phyloP scores from a whole-genome alignment of 2,329 filamentous ascomycete species.

The Alternaria hordeiaustralica region DNA sequence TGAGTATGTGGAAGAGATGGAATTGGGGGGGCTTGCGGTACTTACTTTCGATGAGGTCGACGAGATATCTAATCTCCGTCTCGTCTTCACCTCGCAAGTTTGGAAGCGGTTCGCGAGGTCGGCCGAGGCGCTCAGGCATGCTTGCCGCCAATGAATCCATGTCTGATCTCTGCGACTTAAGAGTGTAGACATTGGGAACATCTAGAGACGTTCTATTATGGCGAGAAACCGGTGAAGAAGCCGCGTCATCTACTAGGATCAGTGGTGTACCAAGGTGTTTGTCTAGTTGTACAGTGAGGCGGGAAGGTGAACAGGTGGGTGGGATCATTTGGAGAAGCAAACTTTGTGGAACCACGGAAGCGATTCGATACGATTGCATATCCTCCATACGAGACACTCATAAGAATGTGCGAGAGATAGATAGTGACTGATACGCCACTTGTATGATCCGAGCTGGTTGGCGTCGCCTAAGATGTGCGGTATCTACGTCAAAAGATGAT shows the following conservation, averaged over 20 bases:
- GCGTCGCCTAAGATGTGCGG: no score
- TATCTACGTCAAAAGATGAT: no score
- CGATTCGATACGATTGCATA: not conserved
- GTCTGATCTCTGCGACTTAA: not conserved
- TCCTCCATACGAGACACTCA: no score
- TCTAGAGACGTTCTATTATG: not conserved
- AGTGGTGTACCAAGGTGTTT: not conserved
- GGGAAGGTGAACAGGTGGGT: not conserved
- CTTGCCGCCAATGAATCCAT: not conserved
- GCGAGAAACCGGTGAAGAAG: not conserved
- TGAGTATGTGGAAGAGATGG: not conserved
- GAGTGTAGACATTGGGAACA: not conserved
- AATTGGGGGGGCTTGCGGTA: not conserved
- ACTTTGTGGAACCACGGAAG: not conserved
- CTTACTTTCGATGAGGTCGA: conserved; percentile 24
- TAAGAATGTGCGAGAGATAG: not conserved
- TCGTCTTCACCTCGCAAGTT: conserved; percentile 31
- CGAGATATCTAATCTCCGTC: conserved; percentile 18
- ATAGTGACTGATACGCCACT: not conserved
- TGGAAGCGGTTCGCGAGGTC: conserved; percentile 3
- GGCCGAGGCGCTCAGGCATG: not conserved
- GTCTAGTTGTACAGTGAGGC: not conserved
- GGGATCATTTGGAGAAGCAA: not conserved
- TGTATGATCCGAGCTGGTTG: not conserved
- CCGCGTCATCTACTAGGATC: not conserved